Conservation (phyloP, 2,329 filamentous ascomycete species). For the Cyclaneusma minus region DNA sequence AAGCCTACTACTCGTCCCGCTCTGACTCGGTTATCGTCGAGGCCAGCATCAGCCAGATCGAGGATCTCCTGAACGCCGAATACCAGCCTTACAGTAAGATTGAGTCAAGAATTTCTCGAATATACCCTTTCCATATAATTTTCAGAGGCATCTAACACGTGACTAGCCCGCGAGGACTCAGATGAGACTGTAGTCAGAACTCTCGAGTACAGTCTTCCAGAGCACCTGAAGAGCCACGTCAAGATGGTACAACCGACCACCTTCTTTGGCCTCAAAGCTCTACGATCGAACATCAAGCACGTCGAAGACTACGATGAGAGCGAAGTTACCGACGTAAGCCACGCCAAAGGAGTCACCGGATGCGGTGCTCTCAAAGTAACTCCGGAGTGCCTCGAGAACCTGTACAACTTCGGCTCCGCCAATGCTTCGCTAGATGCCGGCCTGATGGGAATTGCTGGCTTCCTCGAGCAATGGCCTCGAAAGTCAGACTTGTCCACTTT, state of each 20-base stretch:
- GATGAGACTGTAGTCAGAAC: slow-evolving; percentile 11
- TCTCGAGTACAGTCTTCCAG: slow-evolving; percentile 19
- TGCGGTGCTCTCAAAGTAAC: slow-evolving; percentile 13
- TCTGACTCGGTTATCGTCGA: too few relatives aligned
- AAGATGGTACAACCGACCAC: slow-evolving; percentile 26
- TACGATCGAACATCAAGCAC: slow-evolving; percentile 8
- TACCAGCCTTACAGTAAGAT: slow-evolving; percentile 9
- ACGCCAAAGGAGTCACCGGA: slow-evolving; percentile 10
- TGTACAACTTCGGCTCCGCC: slow-evolving; percentile 13
- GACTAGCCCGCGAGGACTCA: slow-evolving; percentile 8
- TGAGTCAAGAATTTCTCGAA: slow-evolving; percentile 10
- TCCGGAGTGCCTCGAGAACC: slow-evolving; percentile 15
- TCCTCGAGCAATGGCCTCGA: too few relatives aligned
- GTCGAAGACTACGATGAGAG: too few relatives aligned
- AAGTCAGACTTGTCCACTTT: too few relatives aligned
- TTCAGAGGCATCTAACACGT: too few relatives aligned
- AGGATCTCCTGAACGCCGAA: not conserved
- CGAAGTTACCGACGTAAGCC: slow-evolving; percentile 3
- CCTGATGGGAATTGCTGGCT: slow-evolving; percentile 14
- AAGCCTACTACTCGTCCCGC: too few relatives aligned
- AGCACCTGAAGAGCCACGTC: slow-evolving; percentile 19
- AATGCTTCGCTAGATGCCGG: slow-evolving; percentile 9
- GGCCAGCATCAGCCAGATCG: too few relatives aligned
- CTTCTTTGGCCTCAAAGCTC: too few relatives aligned
- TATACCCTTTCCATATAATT: not conserved